Conservation (phyloP, 1,284 basidiomycete species). For the Cryptococcus sp. region DNA sequence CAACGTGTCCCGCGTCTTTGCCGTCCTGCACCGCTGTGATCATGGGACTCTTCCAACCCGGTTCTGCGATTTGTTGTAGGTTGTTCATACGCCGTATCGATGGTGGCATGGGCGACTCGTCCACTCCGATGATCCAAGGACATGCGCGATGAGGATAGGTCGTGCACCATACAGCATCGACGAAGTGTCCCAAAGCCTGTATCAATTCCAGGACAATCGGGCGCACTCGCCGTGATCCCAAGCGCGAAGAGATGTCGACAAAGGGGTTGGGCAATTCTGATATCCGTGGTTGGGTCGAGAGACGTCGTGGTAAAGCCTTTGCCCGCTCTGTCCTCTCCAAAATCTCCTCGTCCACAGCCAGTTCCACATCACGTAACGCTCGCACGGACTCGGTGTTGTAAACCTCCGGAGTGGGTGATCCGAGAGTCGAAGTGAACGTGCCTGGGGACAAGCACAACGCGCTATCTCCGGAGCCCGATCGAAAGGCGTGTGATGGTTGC, state of each 20-base stretch:
- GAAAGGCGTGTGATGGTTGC: not conserved
- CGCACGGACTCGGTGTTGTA: conserved; percentile 45
- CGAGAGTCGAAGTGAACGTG: conserved; percentile 1
- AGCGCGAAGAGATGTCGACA: conserved; percentile 30
- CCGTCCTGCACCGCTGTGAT: conserved; percentile 45
- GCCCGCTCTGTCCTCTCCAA: conserved; percentile 17
- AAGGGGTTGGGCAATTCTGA: conserved; percentile 44
- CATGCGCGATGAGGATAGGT: conserved; percentile 27
- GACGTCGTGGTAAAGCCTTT: conserved; percentile 14
- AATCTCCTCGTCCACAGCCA: conserved; percentile 43
- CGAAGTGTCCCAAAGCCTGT: conserved; percentile 44
- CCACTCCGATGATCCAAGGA: conserved; percentile 26
- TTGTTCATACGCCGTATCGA: conserved; percentile 12
- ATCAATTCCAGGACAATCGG: conserved; percentile 48
- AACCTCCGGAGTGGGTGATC: conserved; percentile 20
- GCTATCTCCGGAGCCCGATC: conserved; percentile 5
- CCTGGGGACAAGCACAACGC: not conserved
- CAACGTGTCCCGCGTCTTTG: conserved; percentile 31
- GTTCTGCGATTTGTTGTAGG: conserved; percentile 2
- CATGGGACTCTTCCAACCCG: conserved; percentile 38
- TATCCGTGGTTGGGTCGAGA: conserved; percentile 39
- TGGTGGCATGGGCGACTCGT: conserved; percentile 9
- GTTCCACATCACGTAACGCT: conserved; percentile 44
- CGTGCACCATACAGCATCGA: conserved; percentile 45
- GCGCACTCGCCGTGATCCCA: conserved; percentile 41